phyloP scores from a whole-genome alignment of 768 basidiomycete genomes.

The Paxillus ammoniavirescens region DNA sequence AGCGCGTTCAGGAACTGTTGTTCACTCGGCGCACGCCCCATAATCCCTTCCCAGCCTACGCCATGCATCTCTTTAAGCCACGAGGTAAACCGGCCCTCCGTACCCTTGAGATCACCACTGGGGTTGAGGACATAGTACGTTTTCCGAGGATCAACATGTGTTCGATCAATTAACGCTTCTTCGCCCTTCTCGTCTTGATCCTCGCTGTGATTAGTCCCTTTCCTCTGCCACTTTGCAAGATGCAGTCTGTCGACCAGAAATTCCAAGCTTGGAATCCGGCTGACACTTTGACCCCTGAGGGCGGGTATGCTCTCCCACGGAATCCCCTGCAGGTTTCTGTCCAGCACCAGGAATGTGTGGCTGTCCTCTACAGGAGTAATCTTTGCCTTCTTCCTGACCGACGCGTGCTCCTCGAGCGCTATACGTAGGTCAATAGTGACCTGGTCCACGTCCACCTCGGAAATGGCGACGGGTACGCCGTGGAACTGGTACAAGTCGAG shows the following conservation, averaged over 20 bases:
- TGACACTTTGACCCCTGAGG: constrained; percentile 80
- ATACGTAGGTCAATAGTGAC: constrained; percentile 82
- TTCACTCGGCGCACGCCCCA: constrained; percentile 76
- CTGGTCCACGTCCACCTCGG: constrained; percentile 90
- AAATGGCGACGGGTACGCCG: constrained; percentile 82
- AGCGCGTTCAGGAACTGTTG: constrained; percentile 79
- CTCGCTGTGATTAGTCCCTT: constrained; percentile 7
- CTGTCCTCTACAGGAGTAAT: constrained; percentile 42
- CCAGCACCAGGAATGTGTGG: constrained; percentile 86
- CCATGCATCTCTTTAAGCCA: constrained; percentile 74
- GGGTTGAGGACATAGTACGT: constrained; percentile 90
- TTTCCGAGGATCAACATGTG: constrained; percentile 60
- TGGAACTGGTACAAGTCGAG: constrained; percentile 94
- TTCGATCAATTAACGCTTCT: constrained; percentile 39
- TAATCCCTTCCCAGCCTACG: constrained; percentile 82
- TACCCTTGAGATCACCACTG: constrained; percentile 82
- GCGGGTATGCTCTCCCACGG: constrained; percentile 97
- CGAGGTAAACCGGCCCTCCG: constrained; percentile 76
- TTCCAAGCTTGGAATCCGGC: constrained; percentile 87
- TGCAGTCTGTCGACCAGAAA: constrained; percentile 84
- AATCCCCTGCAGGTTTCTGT: constrained; percentile 83
- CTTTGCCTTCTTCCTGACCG: constrained; percentile 32
- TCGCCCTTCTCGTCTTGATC: constrained; percentile 10
- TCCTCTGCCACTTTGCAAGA: constrained; percentile 49
- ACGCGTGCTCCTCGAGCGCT: constrained; percentile 70